Evolutionary conservation across 2,329 filamentous ascomycete genomes (phyloP), one percentile per base, ranked within the genome.

Genomic region (Elsinoe fawcettii): DNA sequence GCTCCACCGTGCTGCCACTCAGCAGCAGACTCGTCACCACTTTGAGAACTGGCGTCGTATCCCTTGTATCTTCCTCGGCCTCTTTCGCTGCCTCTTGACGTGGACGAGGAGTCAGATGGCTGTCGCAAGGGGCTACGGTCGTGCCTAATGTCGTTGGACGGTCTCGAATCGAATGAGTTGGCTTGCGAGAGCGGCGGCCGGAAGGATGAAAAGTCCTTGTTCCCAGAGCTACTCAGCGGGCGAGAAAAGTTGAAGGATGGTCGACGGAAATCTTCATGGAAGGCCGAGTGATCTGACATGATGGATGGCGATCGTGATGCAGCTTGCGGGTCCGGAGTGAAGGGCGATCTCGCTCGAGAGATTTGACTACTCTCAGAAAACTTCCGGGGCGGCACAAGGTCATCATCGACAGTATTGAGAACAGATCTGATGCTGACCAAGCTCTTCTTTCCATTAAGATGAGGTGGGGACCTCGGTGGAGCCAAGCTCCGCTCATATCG

Each of bases 211-310:
- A 51, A 53, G 44, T 57, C 65, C 30, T 64, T 66, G 51, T 62
- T 67, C 30, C 75, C 73, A 60, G 84, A 81, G 67, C 86, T 80
- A 70, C 92, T 96, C 60, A 95, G 74, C 0, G 93, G 93, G 43
- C 93, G 82, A 0, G 93, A 97, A 70, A 97, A 97, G 72, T 99
- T 97, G 73, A 95, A 92, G 0, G 87, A 83, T 0, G 90, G 87
- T 14, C 86, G 81, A 11, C 85, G 83, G 34, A 90, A 72, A 27
- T 76, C 72, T 16, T 66, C 77, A 49, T 74, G 79, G n/a, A 47
- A 56, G 44, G 80, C 79, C 1, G 90, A 95, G 53, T 82, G 81
- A 60, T 96, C 89, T 1, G 92, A 97, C 60, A 84, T 85, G 36
- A 89, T 80, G 0, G 93, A 97, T 1, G 90, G 90, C 1, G 91